Conservation (phyloP, 768 basidiomycete genomes). For the Pleurotus salmoneostramineus region DNA sequence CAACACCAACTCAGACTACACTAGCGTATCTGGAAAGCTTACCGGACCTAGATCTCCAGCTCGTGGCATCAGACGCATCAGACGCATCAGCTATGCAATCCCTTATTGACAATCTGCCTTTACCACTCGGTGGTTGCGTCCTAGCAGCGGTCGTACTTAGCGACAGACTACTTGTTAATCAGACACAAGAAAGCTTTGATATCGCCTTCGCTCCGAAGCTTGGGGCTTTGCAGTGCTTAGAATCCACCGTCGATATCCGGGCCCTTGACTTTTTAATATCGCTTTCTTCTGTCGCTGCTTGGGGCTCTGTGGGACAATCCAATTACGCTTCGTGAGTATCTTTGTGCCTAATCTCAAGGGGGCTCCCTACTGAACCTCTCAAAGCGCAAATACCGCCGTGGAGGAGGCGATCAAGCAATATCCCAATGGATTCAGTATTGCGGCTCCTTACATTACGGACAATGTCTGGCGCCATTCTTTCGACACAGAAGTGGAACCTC, state of each 20-base stretch:
- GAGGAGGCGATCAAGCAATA: constrained; percentile 19
- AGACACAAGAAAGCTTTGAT: constrained; percentile 23
- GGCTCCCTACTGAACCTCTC: not conserved
- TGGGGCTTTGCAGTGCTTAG: constrained; percentile 21
- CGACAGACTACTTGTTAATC: constrained; percentile 26
- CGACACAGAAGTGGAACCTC: constrained; percentile 8
- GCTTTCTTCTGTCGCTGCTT: constrained; percentile 26
- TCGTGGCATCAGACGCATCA: constrained; percentile 27
- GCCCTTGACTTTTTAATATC: constrained; percentile 31
- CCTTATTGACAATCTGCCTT: constrained; percentile 16
- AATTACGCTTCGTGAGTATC: constrained; percentile 29
- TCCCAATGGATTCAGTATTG: constrained; percentile 27
- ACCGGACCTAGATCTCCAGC: constrained; percentile 16
- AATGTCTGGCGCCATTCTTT: constrained; percentile 11
- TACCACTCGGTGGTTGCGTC: constrained; percentile 27
- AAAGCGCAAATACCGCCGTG: constrained; percentile 28
- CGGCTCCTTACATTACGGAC: constrained; percentile 26
- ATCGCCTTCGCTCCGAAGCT: constrained; percentile 22
- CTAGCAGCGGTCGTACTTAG: constrained; percentile 24
- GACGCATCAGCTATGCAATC: constrained; percentile 14
- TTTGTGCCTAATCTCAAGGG: not conserved
- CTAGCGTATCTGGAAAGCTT: constrained; percentile 14
- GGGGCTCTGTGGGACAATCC: constrained; percentile 32
- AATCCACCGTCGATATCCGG: constrained; percentile 19
- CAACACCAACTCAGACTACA: not conserved